Evolutionary conservation across 768 basidiomycete genomes (phyloP).

Genomic region (Psilocybe azurescens): DNA sequence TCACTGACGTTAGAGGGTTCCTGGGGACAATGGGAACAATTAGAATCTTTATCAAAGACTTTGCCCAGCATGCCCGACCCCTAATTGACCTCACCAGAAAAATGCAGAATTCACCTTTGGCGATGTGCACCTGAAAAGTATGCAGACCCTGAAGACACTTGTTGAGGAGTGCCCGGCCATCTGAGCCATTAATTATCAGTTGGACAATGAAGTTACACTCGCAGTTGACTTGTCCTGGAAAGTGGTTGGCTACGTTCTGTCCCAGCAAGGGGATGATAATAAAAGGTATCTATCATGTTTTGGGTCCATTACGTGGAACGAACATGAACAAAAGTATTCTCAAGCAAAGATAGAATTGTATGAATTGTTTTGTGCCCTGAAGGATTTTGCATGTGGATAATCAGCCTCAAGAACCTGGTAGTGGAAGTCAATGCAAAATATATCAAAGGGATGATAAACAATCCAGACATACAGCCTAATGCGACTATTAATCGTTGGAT

Average conservation of each 20-base stretch:
- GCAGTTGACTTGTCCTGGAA: no score
- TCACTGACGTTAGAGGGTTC: no score
- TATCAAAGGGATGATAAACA: slow-evolving; percentile 40
- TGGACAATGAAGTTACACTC: no score
- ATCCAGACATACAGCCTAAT: slow-evolving; percentile 39
- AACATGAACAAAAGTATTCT: slow-evolving; percentile 23
- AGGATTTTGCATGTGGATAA: slow-evolving; percentile 21
- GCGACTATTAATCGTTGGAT: slow-evolving; percentile 47
- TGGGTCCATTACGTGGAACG: slow-evolving; percentile 12
- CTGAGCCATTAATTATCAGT: slow-evolving; percentile 16
- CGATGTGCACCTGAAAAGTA: slow-evolving; percentile 20
- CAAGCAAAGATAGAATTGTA: slow-evolving; percentile 37
- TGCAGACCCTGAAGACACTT: slow-evolving; percentile 9
- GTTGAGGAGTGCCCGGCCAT: slow-evolving; percentile 10
- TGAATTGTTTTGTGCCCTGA: slow-evolving; percentile 28
- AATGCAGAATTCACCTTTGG: slow-evolving; percentile 31
- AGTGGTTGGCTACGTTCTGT: no score
- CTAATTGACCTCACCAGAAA: slow-evolving; percentile 31
- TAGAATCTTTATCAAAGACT: slow-evolving; percentile 30
- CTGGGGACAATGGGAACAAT: no score
- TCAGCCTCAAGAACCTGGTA: slow-evolving; percentile 28
- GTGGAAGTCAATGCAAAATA: slow-evolving; percentile 36
- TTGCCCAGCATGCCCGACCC: slow-evolving; percentile 17
- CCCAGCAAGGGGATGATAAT: no score
- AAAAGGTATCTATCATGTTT: slow-evolving; percentile 8